These are phyloP conservation scores for Cercis canadensis DNA, from an alignment of 306 rosid genomes.

Conservation along the genomic window DNA sequence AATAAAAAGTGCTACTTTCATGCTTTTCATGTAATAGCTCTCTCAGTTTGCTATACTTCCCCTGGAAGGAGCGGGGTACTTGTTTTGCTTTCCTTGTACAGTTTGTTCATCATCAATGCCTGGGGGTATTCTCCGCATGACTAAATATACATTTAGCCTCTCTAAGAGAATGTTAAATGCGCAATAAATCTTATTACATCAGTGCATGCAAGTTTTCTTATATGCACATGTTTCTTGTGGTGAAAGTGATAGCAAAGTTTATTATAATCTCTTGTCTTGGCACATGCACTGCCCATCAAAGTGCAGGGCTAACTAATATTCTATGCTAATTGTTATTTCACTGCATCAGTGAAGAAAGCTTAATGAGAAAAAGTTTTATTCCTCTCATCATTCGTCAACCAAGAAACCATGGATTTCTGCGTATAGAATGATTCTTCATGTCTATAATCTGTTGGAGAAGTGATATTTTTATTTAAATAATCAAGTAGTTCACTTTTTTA, in stretches of 20 bases:
- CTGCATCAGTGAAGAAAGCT: slow-evolving; percentile 5
- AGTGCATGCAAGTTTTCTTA: too few relatives aligned
- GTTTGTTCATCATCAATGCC: too few relatives aligned
- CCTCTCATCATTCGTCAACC: too few relatives aligned
- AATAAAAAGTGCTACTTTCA: background rate
- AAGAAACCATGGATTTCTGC: too few relatives aligned
- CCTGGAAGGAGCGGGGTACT: background rate
- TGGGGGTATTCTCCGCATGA: too few relatives aligned
- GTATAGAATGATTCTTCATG: too few relatives aligned
- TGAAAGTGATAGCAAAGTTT: too few relatives aligned
- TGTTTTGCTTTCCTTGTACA: background rate
- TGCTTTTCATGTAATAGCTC: background rate
- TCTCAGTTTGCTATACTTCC: background rate
- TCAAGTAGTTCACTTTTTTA: background rate
- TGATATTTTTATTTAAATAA: background rate
- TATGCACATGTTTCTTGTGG: too few relatives aligned
- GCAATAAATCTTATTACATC: too few relatives aligned
- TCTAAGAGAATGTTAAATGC: too few relatives aligned
- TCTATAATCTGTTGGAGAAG: background rate
- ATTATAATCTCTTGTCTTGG: background rate
- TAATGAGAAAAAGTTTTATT: background rate
- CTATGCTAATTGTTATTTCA: background rate
- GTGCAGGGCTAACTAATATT: background rate
- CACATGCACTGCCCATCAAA: background rate
- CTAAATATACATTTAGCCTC: too few relatives aligned